Conservation (phyloP, 2,329 filamentous ascomycete species). For the Pochonia chlamydosporia region DNA sequence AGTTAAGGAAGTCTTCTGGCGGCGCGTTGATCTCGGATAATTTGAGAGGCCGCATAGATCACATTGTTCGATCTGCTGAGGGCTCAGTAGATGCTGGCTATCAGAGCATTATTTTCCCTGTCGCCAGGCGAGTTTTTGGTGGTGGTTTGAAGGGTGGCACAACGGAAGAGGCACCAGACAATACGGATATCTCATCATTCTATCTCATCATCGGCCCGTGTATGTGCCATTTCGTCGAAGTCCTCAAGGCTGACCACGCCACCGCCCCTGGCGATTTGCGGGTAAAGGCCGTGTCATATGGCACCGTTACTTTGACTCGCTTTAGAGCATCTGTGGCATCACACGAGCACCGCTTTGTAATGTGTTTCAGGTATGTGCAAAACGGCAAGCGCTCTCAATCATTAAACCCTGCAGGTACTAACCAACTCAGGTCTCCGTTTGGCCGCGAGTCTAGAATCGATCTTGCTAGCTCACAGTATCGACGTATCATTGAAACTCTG, state of each 20-base stretch:
- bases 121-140: slow-evolving; percentile 42
- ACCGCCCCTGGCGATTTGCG: slow-evolving; percentile 40
- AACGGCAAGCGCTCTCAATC: not conserved
- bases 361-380: slow-evolving; percentile 44
- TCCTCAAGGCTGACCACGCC: slow-evolving; percentile 37
- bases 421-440: slow-evolving; percentile 30
- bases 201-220: slow-evolving; percentile 50
- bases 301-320: slow-evolving; percentile 45
- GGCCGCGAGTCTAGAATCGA: slow-evolving; percentile 40
- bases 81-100: slow-evolving; percentile 17
- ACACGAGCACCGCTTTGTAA: slow-evolving; percentile 50
- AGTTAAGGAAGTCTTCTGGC: slow-evolving; percentile 27
- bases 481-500: slow-evolving; percentile 47
- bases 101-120: slow-evolving; percentile 42
- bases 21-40: slow-evolving; percentile 38
- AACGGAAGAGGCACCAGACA: slow-evolving; percentile 38
- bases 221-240: slow-evolving; percentile 46
- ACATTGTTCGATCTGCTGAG: slow-evolving; percentile 40
- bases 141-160: slow-evolving; percentile 33
- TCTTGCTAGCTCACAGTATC: slow-evolving; percentile 48
- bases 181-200: slow-evolving; percentile 44
- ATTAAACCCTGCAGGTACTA: not conserved
- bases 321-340: slow-evolving; percentile 44
- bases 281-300: slow-evolving; percentile 43
- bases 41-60: slow-evolving; percentile 39